A percentile compares a stretch with the other conserved stretches of the same genome.
Conservation (phyloP, 2,329 filamentous ascomycete species). For the Talaromyces sp. region DNA sequence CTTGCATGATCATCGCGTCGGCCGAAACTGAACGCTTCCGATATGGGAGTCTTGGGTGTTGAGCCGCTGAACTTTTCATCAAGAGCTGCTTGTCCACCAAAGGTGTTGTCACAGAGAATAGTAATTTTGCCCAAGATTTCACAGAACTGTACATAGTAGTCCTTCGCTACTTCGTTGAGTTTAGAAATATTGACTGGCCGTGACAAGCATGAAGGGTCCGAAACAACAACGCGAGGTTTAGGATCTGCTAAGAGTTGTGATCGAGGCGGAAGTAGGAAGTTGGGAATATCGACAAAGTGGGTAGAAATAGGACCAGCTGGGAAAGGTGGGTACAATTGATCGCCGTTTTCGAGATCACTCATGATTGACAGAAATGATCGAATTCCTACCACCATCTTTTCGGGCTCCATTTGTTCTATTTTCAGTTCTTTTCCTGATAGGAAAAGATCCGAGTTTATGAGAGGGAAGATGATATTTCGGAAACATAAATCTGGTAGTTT, state of each 20-base stretch:
- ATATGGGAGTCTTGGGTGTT: conserved; percentile 88
- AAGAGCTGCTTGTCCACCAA: conserved; percentile 88
- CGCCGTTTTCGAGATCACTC: conserved; percentile 81
- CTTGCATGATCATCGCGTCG: conserved; percentile 72
- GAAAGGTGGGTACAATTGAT: conserved; percentile 73
- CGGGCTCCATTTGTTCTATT: conserved; percentile 90
- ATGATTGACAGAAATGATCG: conserved; percentile 89
- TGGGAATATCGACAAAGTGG: conserved; percentile 32
- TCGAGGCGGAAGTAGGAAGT: conserved; percentile 31
- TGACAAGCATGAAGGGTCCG: conserved; percentile 28
- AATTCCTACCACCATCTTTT: conserved; percentile 96
- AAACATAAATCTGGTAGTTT: conserved; percentile 94
- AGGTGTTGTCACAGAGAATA: conserved; percentile 92
- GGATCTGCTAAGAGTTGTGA: conserved; percentile 36
- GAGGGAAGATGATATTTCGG: conserved; percentile 82
- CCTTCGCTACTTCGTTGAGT: conserved; percentile 70
- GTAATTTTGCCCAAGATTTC: conserved; percentile 94
- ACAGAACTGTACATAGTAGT: conserved; percentile 87
- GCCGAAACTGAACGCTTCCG: conserved; percentile 87
- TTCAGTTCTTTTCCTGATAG: conserved; percentile 68
- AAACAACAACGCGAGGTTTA: conserved; percentile 24
- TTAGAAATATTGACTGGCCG: conserved; percentile 55
- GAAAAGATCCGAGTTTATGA: conserved; percentile 91
- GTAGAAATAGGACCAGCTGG: conserved; percentile 56
- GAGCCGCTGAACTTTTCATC: conserved; percentile 90